Conservation (phyloP, 768 basidiomycete genomes). For the Russula olivacea region DNA sequence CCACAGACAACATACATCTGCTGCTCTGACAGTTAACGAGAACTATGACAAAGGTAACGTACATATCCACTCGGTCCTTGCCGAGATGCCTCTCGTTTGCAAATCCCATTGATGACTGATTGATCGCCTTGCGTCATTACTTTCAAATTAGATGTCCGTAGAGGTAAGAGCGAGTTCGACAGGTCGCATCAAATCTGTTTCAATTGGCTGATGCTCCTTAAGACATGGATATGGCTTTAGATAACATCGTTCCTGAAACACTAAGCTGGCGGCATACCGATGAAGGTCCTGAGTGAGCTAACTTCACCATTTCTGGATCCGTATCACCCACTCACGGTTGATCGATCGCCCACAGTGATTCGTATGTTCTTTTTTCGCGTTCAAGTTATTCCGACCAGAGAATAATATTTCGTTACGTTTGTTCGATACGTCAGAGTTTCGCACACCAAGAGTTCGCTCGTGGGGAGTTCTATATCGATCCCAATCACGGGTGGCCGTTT, state of each 20-base stretch:
- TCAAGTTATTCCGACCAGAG: background rate
- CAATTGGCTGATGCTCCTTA: constrained; percentile 16
- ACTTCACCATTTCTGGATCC: background rate
- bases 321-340: background rate
- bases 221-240: constrained; percentile 96
- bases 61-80: background rate
- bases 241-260: constrained; percentile 79
- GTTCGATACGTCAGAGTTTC: constrained; percentile 53
- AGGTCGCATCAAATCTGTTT: constrained; percentile 27
- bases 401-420: background rate
- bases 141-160: constrained; percentile 37
- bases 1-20: constrained; percentile 68
- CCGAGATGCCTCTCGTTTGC: background rate
- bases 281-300: constrained; percentile 87
- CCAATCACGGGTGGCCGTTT: constrained; percentile 76
- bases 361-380: background rate
- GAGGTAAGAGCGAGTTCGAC: constrained; percentile 31
- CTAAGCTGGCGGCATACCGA: constrained; percentile 82
- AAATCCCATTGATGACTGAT: background rate
- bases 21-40: constrained; percentile 80
- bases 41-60: constrained; percentile 71
- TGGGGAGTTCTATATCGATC: constrained; percentile 76
- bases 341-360: constrained; percentile 12
- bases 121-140: background rate
- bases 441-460: constrained; percentile 83